Percentiles rank a stretch among this genome's conserved stretches.
phyloP scores from a whole-genome alignment of 352 stramenopile genomes.

The Globisporangium uncinulatum region DNA sequence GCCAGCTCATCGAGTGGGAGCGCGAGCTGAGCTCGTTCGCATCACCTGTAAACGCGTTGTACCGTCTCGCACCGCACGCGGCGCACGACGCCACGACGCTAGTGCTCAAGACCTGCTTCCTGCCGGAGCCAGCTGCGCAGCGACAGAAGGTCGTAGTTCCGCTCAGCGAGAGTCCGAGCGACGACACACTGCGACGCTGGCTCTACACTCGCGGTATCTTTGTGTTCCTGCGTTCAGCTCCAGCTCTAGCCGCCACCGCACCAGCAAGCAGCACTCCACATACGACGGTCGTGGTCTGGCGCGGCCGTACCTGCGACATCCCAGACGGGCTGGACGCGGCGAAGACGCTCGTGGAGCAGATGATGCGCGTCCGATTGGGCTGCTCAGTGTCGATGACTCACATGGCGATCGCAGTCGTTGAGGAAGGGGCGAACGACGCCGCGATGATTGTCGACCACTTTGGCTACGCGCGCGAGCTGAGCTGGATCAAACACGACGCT shows the following conservation, averaged over 20 bases:
- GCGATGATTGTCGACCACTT: constrained; percentile 19
- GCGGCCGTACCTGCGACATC: constrained; percentile 25
- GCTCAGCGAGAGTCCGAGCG: not conserved
- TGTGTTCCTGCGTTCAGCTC: constrained; percentile 23
- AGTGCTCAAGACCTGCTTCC: constrained; percentile 50
- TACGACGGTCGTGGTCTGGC: constrained; percentile 34
- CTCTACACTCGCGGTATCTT: constrained; percentile 44
- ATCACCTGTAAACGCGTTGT: constrained; percentile 13
- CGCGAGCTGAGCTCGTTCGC: constrained; percentile 22
- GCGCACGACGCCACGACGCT: constrained; percentile 33
- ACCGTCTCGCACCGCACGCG: constrained; percentile 41
- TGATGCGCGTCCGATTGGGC: constrained; percentile 20
- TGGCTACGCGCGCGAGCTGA: constrained; percentile 30
- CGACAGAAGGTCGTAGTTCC: constrained; percentile 9
- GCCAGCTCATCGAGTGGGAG: constrained; percentile 64
- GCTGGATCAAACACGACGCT: constrained; percentile 17
- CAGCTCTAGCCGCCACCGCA: not conserved
- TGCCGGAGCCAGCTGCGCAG: constrained; percentile 1
- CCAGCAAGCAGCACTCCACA: not conserved
- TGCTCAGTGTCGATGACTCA: not conserved
- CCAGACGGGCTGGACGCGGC: constrained; percentile 16
- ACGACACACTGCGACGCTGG: not conserved
- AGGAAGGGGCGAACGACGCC: not conserved
- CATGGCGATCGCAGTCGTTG: not conserved
- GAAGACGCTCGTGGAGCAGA: constrained; percentile 13